A percentile compares a stretch with the other conserved stretches of the same genome.
phyloP scores from a whole-genome alignment of 148 eudicot species.

The Chenopodium formosanum region DNA sequence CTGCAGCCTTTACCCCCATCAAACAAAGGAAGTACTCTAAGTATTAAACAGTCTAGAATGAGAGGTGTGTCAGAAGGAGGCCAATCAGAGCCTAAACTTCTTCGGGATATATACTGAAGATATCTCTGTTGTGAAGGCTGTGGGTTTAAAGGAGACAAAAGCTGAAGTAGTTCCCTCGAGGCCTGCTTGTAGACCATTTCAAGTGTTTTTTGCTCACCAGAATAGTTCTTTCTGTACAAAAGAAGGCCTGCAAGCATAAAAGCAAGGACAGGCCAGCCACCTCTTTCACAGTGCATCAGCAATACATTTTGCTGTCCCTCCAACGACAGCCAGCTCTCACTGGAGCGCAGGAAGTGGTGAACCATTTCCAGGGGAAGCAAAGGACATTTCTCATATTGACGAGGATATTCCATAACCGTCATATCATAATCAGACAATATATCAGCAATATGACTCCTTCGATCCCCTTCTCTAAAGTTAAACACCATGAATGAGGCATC shows the following conservation, averaged over 20 bases:
- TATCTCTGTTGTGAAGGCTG: slow-evolving; percentile 74
- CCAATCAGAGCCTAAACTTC: slow-evolving; percentile 59
- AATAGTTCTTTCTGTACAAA: slow-evolving; percentile 62
- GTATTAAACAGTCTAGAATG: slow-evolving; percentile 53
- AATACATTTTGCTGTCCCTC: slow-evolving; percentile 76
- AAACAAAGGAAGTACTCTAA: slow-evolving; percentile 51
- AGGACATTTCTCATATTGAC: slow-evolving; percentile 69
- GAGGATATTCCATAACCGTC: slow-evolving; percentile 85
- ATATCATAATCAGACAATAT: slow-evolving; percentile 66
- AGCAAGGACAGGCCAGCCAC: slow-evolving; percentile 85
- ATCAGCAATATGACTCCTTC: slow-evolving; percentile 66
- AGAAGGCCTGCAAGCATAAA: slow-evolving; percentile 84
- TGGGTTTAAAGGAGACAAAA: slow-evolving; percentile 57
- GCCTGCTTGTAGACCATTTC: slow-evolving; percentile 82
- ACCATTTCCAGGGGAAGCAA: slow-evolving; percentile 70
- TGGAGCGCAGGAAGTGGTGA: slow-evolving; percentile 68
- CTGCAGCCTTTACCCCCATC: slow-evolving; percentile 62
- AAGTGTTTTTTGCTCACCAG: slow-evolving; percentile 71
- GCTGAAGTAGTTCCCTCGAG: slow-evolving; percentile 64
- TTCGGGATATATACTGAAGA: slow-evolving; percentile 67
- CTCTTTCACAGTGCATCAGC: slow-evolving; percentile 79
- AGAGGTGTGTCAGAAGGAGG: slow-evolving; percentile 57
- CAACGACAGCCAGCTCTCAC: slow-evolving; percentile 72
- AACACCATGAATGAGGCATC: slow-evolving; percentile 87
- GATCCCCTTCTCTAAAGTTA: slow-evolving; percentile 75